Base-by-base conservation (phyloP, 441 rosid species). In the Erodium trifolium region DNA sequence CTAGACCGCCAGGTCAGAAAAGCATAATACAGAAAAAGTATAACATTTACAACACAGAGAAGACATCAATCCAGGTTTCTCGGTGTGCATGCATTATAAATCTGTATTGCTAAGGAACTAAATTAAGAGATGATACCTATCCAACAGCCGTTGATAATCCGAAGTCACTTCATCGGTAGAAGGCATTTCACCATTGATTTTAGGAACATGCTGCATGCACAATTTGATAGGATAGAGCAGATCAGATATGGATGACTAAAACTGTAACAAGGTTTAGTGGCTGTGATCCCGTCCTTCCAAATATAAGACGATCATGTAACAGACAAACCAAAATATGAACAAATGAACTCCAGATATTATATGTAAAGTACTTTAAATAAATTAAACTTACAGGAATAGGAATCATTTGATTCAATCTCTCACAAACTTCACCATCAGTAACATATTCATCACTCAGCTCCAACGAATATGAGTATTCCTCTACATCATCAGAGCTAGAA, bases 151-250 rank as follows among this genome's bases (percentile, higher is more conserved):
- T 75, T 86, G 89, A 75, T 88, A 89, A 82, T 86, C 93, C 69
- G 93, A 83, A 79, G 84, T 78, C 60, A 83, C 93, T 79, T 86
- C 93, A 71, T 86, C 88, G 67, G 74, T 72, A 3, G 93, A 86
- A 70, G 93, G 93, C 78, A 85, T 88, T 64, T 88, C 89, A 18
- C 93, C 89, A 66, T 88, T 88, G 63, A 82, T 82, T 79, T 85
- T 85, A 0, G 91, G 93, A 69, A 88, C 77, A 75, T 88, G 88
- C 93, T 88, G 76, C 76, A 78, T 43, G 70, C 9, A 62, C 66
- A 4, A 70, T 18, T 19, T 45, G 34, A 13, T 19, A 64, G 45
- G 45, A 64, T 34, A 31, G 66, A 63, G 66, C 14, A 63, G 66
- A 3, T 63, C 6, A 63, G 34, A 1, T 23, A 19, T 19, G 65